Evolutionary conservation across 768 basidiomycete genomes (phyloP).

Genomic region (Grammothele lineata): DNA sequence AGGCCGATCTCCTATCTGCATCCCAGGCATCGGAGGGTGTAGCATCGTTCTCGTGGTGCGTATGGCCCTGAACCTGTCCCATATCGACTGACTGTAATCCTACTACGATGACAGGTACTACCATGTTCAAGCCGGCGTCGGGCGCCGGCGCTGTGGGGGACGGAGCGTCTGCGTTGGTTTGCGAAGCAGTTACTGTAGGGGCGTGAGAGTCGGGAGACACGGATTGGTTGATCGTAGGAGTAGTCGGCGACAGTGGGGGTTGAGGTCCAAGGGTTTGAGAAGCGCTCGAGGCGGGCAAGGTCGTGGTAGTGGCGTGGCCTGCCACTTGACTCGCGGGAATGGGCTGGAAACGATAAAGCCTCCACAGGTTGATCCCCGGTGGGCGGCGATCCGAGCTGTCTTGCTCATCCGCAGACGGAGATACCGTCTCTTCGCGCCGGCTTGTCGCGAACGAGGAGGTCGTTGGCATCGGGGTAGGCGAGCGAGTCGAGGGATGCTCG

Average conservation of each 20-base stretch:
- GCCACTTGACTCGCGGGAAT: conserved; percentile 37
- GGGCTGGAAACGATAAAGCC: conserved; percentile 76
- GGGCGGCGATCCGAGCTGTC: conserved; percentile 34
- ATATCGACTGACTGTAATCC: conserved; percentile 72
- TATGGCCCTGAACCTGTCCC: conserved; percentile 25
- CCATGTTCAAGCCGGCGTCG: conserved; percentile 34
- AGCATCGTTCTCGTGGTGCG: conserved; percentile 8
- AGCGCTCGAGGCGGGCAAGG: conserved; percentile 9
- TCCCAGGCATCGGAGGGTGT: conserved; percentile 14
- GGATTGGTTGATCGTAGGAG: too few relatives aligned
- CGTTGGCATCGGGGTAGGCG: conserved; percentile 24
- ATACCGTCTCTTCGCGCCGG: too few relatives aligned
- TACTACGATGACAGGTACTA: conserved; percentile 81
- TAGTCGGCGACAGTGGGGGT: too few relatives aligned
- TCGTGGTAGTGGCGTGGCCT: conserved; percentile 20
- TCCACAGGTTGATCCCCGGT: conserved; percentile 73
- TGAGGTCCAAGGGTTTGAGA: conserved; percentile 1
- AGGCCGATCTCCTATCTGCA: conserved; percentile 1
- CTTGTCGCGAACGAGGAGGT: too few relatives aligned
- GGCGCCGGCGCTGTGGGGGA: too few relatives aligned
- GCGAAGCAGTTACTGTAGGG: too few relatives aligned
- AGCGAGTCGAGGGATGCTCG: conserved; percentile 14
- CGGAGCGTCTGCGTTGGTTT: too few relatives aligned
- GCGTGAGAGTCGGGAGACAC: too few relatives aligned
- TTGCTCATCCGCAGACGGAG: not conserved